phyloP scores from a whole-genome alignment of 441 rosid species.

The Sinapis alba region DNA sequence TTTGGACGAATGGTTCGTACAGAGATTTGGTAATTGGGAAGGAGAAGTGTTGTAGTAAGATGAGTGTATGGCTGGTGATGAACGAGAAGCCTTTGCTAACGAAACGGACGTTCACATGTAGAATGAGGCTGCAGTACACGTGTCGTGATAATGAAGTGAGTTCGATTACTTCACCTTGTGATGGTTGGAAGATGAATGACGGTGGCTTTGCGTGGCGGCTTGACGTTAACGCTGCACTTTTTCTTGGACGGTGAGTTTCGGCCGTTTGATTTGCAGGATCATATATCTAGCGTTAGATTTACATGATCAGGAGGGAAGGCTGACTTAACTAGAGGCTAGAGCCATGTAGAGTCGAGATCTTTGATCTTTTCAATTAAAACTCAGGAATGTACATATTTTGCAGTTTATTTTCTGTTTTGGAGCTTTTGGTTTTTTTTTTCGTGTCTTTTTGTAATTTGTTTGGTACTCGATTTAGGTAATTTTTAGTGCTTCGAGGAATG shows the following conservation, averaged over 20 bases:
- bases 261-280: not conserved
- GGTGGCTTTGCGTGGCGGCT: constrained; percentile 61
- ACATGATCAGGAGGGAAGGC: not conserved
- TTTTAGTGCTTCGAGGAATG: not conserved
- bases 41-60: constrained; percentile 14
- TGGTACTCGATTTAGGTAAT: not conserved
- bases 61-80: constrained; percentile 64
- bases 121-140: constrained; percentile 64
- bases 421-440: not conserved
- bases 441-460: not conserved
- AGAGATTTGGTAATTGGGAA: constrained; percentile 49
- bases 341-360: constrained; percentile 14
- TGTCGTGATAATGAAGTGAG: constrained; percentile 40
- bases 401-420: constrained; percentile 11
- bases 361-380: not conserved
- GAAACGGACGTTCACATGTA: constrained; percentile 59
- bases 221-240: constrained; percentile 58
- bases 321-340: not conserved
- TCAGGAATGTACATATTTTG: not conserved
- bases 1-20: constrained; percentile 74
- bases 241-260: constrained; percentile 36
- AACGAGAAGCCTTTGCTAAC: constrained; percentile 45
- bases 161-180: constrained; percentile 70
- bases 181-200: constrained; percentile 67
- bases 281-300: not conserved